Evolutionary conservation across 305 asterid species (phyloP), one percentile per base, ranked within the genome.

Genomic region (Solanum hybrid): DNA sequence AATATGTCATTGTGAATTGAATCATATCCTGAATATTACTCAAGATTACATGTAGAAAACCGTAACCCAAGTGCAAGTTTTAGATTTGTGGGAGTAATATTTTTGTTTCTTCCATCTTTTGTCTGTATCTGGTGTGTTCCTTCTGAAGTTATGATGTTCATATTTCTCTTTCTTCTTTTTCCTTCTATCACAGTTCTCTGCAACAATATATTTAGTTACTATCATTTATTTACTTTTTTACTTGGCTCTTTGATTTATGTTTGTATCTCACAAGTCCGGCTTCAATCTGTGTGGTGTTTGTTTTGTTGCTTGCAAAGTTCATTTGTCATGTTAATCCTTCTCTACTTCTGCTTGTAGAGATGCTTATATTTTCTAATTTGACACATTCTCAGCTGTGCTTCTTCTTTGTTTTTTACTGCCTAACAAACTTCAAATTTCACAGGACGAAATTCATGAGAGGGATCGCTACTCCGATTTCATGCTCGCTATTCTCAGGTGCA

Each of bases 381-480:
- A 86, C 89, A 66, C 80, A 78, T 64, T 88, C 89, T 92, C 51
- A 42, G 87, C 51, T 86, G 38, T 90, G 86, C 76, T 89, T 90
- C 79, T 89, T 90, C 78, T 60, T 86, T 81, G 46, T 51, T 85
- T 82, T 31, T 26, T 56, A 32, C 32, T 56, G 38, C 87, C 87
- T 56, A 56, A 56, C 46, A 22, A 85, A 32, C 51, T 88, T 92
- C 92, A 87, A 86, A 87, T 76, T 81, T 93, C 89, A 86, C 90
- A 97, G 99, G 99, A 98, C 88, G 99, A 98, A 94, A 96, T 98
- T 94, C 99, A 98, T 90, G 99, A 98, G 93, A 95, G 99, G 93
- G 99, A 98, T 85, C 97, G 99, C 90, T 96, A 92, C 94, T 95
- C 99, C 34, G 99, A 98, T 93, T 93, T 98, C 93, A 96, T 96